Base-by-base conservation (phyloP, 768 basidiomycete genomes). In the Serendipita sp. region DNA sequence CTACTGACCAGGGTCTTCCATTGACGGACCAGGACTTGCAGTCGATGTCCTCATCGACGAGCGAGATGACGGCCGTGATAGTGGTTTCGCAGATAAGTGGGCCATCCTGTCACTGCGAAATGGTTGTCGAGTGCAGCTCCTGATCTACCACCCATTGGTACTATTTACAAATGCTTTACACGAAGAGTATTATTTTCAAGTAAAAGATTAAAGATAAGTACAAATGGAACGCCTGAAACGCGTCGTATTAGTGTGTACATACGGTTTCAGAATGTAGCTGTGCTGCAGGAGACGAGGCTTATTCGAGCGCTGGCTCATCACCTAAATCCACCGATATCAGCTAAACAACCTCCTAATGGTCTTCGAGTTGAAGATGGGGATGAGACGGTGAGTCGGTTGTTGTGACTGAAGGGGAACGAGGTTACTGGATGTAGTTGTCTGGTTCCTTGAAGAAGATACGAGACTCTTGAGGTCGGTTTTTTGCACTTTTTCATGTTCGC, bases 1-100 rank as follows among this genome's bases (percentile, higher is more conserved):
- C 41, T 14, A 74, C 79, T 69, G 72, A 87, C 87, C 84, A 74
- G 85, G 78, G 68, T 84, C 82, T 76, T 84, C 85, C 42, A 81
- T 64, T 3, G 80, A 77, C 44, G 78, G 68, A 20, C 71, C 70
- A 26, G 85, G 83, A 67, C 83, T 85, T 31, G 79, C 79, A 58
- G 72, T 69, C 22, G 53, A 58, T 11, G 17, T 58, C n/a, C 53
- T 58, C 9, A 24, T 22, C 60, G 79, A 81, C 43, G 68, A 71
- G 61, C 80, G 76, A 30, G 80, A 81, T 28, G 80, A 80, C 61
- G 80, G 74, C 63, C 80, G 73, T 51, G 78, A 79, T 33, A 24
- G 31, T 58, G 53, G 53, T 31, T 33, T 58, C 28, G 22, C 22
- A 9, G 31, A 31, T n/a, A 31, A 58, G 9, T 31, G 20, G 13